These are phyloP conservation scores for Fusarium drepaniforme DNA, from an alignment of 2,329 filamentous ascomycete genomes.

Conservation along the genomic window DNA sequence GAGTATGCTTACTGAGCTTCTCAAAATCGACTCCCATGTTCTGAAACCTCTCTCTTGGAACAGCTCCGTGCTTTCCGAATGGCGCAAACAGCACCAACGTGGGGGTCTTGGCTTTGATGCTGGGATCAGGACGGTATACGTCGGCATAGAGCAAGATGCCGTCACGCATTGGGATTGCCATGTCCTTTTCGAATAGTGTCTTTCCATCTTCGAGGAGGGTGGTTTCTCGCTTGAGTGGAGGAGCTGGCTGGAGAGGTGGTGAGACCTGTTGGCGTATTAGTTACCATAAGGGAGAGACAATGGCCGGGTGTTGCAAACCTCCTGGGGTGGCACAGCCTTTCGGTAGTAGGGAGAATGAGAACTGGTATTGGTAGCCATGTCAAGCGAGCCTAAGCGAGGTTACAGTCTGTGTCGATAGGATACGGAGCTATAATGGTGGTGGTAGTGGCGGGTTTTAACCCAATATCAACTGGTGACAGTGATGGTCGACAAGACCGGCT, in stretches of 20 bases:
- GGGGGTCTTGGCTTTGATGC: neutral
- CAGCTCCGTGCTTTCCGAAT: slow-evolving; percentile 16
- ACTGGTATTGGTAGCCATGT: neutral
- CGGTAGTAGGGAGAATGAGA: neutral
- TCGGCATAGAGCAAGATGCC: neutral
- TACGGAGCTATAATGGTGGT: neutral
- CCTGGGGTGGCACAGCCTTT: neutral
- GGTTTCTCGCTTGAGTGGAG: neutral
- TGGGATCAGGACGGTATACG: neutral
- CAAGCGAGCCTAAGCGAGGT: neutral
- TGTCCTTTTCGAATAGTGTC: neutral
- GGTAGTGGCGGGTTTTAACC: neutral
- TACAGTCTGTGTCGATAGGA: neutral
- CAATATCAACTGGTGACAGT: neutral
- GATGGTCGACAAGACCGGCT: neutral
- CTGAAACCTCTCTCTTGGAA: slow-evolving; percentile 6
- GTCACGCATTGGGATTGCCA: neutral
- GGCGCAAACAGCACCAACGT: slow-evolving; percentile 7
- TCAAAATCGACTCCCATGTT: slow-evolving; percentile 9
- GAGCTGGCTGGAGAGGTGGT: neutral
- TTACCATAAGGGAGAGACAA: neutral
- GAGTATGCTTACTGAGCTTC: slow-evolving; percentile 4
- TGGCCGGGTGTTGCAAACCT: neutral
- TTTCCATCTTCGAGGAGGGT: neutral
- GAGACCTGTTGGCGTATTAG: neutral